Percentiles rank a stretch among this genome's conserved stretches.
These are phyloP conservation scores for Daedalea quercina DNA, from an alignment of 768 basidiomycete species.

Conservation along the genomic window DNA sequence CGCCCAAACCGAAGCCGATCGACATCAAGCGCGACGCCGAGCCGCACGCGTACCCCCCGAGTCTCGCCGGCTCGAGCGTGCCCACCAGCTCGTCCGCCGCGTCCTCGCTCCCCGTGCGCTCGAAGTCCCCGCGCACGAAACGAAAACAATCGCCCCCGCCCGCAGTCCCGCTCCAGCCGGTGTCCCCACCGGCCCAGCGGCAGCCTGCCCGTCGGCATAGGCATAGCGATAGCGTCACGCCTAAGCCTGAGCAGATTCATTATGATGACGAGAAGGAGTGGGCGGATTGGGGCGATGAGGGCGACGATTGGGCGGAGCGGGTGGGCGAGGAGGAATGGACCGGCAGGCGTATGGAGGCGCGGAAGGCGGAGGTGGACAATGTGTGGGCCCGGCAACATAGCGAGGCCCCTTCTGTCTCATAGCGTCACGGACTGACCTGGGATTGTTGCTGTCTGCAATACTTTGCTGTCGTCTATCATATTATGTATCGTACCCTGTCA, in stretches of 20 bases:
- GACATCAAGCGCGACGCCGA: slow-evolving; percentile 14
- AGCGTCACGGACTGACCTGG: background rate
- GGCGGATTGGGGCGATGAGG: slow-evolving; percentile 36
- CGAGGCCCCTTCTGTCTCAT: background rate
- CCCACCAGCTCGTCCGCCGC: background rate
- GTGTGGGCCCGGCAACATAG: slow-evolving; percentile 18
- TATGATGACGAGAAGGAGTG: slow-evolving; percentile 26
- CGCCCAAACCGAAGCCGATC: slow-evolving; percentile 18
- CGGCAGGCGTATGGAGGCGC: slow-evolving; percentile 31
- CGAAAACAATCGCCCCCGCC: slow-evolving; percentile 3
- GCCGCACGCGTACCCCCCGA: slow-evolving; percentile 61
- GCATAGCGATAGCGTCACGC: background rate
- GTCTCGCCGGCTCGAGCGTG: slow-evolving; percentile 24
- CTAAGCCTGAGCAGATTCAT: background rate
- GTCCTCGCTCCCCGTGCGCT: background rate
- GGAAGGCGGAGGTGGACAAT: slow-evolving; percentile 26
- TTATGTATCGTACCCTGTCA: background rate
- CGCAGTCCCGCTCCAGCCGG: background rate
- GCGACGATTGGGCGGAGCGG: slow-evolving; percentile 47
- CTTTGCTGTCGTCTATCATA: background rate
- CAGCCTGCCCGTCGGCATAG: background rate
- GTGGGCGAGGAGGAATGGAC: slow-evolving; percentile 44
- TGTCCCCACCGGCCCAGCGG: background rate
- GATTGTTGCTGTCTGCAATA: background rate
- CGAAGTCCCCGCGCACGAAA: background rate